Conservation (phyloP, 1,139 yeast genomes). For the Maudiozyma humilis region DNA sequence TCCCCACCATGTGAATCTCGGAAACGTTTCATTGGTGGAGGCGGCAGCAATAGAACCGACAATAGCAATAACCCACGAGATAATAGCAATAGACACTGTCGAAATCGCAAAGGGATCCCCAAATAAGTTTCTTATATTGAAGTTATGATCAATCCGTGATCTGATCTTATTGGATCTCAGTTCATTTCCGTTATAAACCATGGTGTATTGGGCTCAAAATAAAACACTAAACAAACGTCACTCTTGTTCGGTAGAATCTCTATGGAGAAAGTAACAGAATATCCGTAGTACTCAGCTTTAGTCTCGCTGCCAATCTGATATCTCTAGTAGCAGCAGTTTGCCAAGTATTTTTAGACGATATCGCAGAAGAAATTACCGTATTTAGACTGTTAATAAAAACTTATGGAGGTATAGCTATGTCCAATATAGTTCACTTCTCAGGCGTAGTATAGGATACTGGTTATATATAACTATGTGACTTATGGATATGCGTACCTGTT, state of each 20-base stretch:
- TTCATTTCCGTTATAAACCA: slow-evolving; percentile 1
- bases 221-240: no score
- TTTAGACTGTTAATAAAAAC: no score
- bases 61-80: slow-evolving; percentile 78
- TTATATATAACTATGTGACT: no score
- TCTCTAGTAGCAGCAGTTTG: no score
- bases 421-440: no score
- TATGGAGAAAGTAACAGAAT: no score
- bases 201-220: not conserved
- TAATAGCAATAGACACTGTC: slow-evolving; percentile 51
- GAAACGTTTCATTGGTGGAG: slow-evolving; percentile 41
- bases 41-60: slow-evolving; percentile 73
- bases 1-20: slow-evolving; percentile 96
- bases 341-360: no score
- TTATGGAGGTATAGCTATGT: no score
- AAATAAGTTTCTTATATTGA: slow-evolving; percentile 42
- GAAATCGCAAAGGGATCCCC: slow-evolving; percentile 68
- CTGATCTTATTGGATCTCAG: slow-evolving; percentile 18
- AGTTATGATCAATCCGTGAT: slow-evolving; percentile 21
- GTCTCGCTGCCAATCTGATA: no score
- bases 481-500: not conserved
- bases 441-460: no score
- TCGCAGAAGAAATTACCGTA: no score
- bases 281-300: no score
- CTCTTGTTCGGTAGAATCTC: not conserved